Conservation (phyloP, 1,139 yeast genomes). For the Kodamaea sp. region DNA sequence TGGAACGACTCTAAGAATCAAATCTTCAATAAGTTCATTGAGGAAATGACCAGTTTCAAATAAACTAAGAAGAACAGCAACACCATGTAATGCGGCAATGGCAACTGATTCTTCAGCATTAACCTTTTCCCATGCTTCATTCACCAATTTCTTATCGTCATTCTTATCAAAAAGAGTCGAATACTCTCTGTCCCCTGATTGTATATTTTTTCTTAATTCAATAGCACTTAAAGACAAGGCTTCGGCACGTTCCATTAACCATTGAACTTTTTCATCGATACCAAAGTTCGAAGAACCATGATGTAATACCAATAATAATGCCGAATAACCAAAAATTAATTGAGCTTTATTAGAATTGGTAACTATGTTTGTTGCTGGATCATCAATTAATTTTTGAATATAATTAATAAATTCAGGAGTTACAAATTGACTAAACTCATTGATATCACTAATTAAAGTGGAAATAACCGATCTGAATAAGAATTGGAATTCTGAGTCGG, state of each 20-base stretch:
- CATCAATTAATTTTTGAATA: slow-evolving; percentile 32
- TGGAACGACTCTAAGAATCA: slow-evolving; percentile 36
- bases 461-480: slow-evolving; percentile 42
- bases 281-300: slow-evolving; percentile 51
- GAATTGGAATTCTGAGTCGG: slow-evolving; percentile 42
- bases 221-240: slow-evolving; percentile 39
- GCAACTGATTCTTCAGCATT: slow-evolving; percentile 38
- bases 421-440: slow-evolving; percentile 48
- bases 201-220: slow-evolving; percentile 31
- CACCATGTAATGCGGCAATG: slow-evolving; percentile 46
- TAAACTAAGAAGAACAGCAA: slow-evolving; percentile 45
- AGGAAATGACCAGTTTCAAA: slow-evolving; percentile 37
- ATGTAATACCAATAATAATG: slow-evolving; percentile 42
- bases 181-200: slow-evolving; percentile 43
- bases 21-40: slow-evolving; percentile 40
- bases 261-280: slow-evolving; percentile 41
- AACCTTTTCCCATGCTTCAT: slow-evolving; percentile 33
- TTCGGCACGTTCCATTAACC: slow-evolving; percentile 46
- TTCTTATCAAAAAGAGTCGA: slow-evolving; percentile 40
- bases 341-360: slow-evolving; percentile 41
- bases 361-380: slow-evolving; percentile 27
- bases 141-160: slow-evolving; percentile 35
- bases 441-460: slow-evolving; percentile 45
- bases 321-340: slow-evolving; percentile 43
- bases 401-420: slow-evolving; percentile 37